These are phyloP conservation scores for Hirsutella minnesotensis DNA, from an alignment of 2,329 filamentous ascomycete genomes.

Conservation along the genomic window DNA sequence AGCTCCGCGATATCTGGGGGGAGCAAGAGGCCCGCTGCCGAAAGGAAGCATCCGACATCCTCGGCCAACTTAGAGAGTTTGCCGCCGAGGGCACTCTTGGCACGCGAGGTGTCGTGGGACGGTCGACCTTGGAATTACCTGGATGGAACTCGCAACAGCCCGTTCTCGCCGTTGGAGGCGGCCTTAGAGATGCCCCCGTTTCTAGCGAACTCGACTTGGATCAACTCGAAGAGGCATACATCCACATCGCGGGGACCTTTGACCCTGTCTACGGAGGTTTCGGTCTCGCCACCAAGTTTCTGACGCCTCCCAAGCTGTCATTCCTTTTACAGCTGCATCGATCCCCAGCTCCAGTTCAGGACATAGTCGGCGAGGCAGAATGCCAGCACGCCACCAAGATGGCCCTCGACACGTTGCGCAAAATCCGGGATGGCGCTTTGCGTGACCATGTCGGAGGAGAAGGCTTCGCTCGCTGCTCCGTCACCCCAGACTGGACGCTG, in stretches of 20 bases:
- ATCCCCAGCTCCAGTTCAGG: constrained; percentile 60
- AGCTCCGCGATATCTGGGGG: constrained; percentile 64
- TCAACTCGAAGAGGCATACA: constrained; percentile 79
- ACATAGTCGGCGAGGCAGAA: constrained; percentile 79
- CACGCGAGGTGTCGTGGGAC: constrained; percentile 20
- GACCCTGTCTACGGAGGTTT: constrained; percentile 75
- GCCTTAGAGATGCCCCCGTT: constrained; percentile 15
- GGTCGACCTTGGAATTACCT: constrained; percentile 15
- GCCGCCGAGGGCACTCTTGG: constrained; percentile 73
- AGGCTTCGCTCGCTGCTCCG: constrained; percentile 64
- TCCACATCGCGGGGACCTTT: constrained; percentile 69
- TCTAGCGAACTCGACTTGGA: constrained; percentile 76
- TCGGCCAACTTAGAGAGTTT: constrained; percentile 72
- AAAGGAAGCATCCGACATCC: constrained; percentile 72
- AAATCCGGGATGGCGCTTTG: constrained; percentile 49
- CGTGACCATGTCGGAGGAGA: constrained; percentile 41
- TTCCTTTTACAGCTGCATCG: constrained; percentile 67
- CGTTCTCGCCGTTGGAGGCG: constrained; percentile 10
- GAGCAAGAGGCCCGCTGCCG: constrained; percentile 76
- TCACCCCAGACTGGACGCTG: constrained; percentile 83
- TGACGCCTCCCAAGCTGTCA: constrained; percentile 72
- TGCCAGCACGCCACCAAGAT: constrained; percentile 64
- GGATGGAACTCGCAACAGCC: constrained; percentile 19
- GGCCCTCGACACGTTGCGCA: constrained; percentile 67
- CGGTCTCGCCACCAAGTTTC: constrained; percentile 72